Evolutionary conservation across 2,329 filamentous ascomycete genomes (phyloP).

Genomic region (Macroventuria anomochaeta): DNA sequence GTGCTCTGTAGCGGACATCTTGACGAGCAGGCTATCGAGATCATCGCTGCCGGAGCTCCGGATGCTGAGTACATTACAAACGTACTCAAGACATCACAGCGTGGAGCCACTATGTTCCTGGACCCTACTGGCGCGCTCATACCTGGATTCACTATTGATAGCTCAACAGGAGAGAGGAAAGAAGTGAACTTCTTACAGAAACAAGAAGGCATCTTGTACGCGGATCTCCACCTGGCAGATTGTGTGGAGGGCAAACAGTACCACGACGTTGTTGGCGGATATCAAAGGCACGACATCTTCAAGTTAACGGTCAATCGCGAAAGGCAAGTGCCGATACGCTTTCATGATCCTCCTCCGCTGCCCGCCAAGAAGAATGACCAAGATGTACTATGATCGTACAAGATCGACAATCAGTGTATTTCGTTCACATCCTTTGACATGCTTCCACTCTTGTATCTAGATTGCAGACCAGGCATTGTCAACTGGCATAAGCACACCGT

Average conservation of each 20-base stretch:
- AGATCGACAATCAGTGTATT: background rate
- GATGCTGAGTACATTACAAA: constrained; percentile 37
- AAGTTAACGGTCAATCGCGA: constrained; percentile 57
- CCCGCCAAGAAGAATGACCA: background rate
- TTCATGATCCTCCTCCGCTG: constrained; percentile 2
- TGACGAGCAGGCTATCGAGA: constrained; percentile 50
- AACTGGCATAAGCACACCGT: constrained; percentile 35
- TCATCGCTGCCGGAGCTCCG: constrained; percentile 37
- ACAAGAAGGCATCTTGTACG: constrained; percentile 60
- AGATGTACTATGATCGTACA: background rate
- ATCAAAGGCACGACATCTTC: constrained; percentile 63
- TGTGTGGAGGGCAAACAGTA: constrained; percentile 65
- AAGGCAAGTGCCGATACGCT: constrained; percentile 42
- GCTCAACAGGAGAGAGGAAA: constrained; percentile 23
- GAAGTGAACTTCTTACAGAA: constrained; percentile 51
- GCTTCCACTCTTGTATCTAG: too few species aligned
- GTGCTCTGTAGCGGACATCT: constrained; percentile 57
- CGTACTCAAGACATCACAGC: constrained; percentile 49
- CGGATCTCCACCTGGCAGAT: constrained; percentile 57
- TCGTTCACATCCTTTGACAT: too few species aligned
- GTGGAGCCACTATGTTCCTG: constrained; percentile 59
- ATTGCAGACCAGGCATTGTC: constrained; percentile 40
- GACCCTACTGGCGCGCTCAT: constrained; percentile 57
- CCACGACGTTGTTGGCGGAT: constrained; percentile 63
- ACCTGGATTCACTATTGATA: constrained; percentile 48